phyloP scores from a whole-genome alignment of 2,329 filamentous ascomycete species.

The Hortaea sp. region DNA sequence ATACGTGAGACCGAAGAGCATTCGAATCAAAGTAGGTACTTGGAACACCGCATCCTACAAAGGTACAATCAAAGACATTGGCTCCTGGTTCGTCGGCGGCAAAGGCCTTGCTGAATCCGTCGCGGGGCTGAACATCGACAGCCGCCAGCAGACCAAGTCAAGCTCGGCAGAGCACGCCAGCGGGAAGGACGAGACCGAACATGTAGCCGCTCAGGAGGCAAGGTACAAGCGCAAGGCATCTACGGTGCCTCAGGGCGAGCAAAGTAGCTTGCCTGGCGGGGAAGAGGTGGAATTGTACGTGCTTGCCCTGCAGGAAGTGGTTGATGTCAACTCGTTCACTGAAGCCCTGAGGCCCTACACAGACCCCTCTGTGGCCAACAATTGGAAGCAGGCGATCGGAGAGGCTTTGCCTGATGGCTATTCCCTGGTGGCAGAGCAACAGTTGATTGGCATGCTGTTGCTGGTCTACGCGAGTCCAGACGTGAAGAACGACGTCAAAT shows the following conservation, averaged over 20 bases:
- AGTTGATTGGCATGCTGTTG: conserved; percentile 75
- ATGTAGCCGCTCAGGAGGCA: conserved; percentile 38
- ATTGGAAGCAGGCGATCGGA: conserved; percentile 71
- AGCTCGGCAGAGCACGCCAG: conserved; percentile 3
- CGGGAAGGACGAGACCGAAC: conserved; percentile 28
- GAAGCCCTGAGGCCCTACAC: conserved; percentile 70
- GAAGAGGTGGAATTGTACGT: conserved; percentile 81
- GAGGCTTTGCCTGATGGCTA: conserved; percentile 69
- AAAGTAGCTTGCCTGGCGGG: conserved; percentile 41
- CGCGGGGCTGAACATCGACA: conserved; percentile 38
- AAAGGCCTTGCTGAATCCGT: conserved; percentile 58
- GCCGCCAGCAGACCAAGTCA: conserved; percentile 7
- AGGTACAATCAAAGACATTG: conserved; percentile 79
- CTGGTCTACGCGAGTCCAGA: conserved; percentile 77
- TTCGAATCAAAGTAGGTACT: conserved; percentile 80
- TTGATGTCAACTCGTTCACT: conserved; percentile 69
- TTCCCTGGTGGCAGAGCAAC: conserved; percentile 64
- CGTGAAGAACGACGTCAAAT: conserved; percentile 63
- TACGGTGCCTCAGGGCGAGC: conserved; percentile 37
- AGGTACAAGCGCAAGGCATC: conserved; percentile 32
- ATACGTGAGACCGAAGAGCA: conserved; percentile 63
- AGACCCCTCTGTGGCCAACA: conserved; percentile 59
- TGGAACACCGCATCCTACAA: conserved; percentile 90
- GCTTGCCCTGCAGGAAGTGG: conserved; percentile 82
- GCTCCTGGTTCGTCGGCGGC: conserved; percentile 75